A percentile compares a stretch with the other conserved stretches of the same genome.
Conservation (phyloP, 202 grass and related monocot genomes). For the Digitaria exilis region DNA sequence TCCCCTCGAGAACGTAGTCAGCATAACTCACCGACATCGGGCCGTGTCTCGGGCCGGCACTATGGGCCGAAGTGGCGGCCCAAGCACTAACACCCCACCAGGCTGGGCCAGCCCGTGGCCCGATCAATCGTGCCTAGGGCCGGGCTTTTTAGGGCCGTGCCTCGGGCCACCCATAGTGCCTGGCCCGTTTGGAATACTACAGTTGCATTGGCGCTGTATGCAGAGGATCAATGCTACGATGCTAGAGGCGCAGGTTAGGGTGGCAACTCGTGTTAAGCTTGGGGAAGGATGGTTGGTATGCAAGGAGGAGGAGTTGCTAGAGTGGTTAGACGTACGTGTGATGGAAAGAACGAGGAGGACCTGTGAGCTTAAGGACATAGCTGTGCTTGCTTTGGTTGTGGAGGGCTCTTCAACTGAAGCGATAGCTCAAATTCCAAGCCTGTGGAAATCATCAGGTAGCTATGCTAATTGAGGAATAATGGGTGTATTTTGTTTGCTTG, state of each 20-base stretch:
- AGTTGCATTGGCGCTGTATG: slow-evolving; percentile 60
- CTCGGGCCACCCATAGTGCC: no score
- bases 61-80: no score
- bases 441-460: background rate
- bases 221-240: slow-evolving; percentile 60
- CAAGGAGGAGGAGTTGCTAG: background rate
- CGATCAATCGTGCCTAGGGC: no score
- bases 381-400: background rate
- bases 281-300: background rate
- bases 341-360: background rate
- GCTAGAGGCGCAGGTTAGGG: slow-evolving; percentile 29
- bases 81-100: no score
- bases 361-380: background rate
- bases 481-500: no score
- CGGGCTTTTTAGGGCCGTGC: no score
- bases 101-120: no score
- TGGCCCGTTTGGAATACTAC: no score
- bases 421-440: background rate
- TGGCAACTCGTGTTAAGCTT: slow-evolving; percentile 14
- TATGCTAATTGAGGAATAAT: no score
- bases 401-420: background rate
- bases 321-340: background rate
- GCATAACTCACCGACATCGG: no score
- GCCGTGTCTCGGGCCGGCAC: no score
- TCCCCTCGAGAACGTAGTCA: no score